Percentiles rank a stretch among this genome's conserved stretches.
These are phyloP conservation scores for Kwoniella mangroviensis DNA, from an alignment of 768 basidiomycete genomes.

Conservation along the genomic window DNA sequence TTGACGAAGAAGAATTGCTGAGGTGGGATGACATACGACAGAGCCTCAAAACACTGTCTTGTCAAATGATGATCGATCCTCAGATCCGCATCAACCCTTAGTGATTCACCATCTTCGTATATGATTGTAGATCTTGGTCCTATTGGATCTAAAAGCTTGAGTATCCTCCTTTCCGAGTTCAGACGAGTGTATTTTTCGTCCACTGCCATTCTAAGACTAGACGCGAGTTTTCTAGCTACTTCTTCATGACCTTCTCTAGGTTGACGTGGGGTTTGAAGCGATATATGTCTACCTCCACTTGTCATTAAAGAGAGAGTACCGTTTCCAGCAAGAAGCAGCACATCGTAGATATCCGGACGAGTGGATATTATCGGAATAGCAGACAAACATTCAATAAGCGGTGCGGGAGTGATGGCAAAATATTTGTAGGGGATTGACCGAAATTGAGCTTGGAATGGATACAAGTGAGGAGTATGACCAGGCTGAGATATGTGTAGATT, in stretches of 20 bases:
- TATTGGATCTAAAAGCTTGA: conserved; percentile 62
- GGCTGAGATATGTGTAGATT: conserved; percentile 39
- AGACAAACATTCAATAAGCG: conserved; percentile 61
- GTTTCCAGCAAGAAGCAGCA: conserved; percentile 69
- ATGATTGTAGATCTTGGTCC: conserved; percentile 64
- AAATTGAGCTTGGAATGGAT: conserved; percentile 33
- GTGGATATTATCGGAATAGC: conserved; percentile 68
- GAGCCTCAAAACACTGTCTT: conserved; percentile 65
- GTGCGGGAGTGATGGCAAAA: conserved; percentile 45
- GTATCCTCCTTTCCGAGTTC: conserved; percentile 50
- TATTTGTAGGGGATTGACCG: conserved; percentile 3
- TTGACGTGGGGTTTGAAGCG: conserved; percentile 22
- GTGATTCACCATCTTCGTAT: conserved; percentile 63
- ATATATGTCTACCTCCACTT: conserved; percentile 64
- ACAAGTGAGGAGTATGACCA: conserved; percentile 20
- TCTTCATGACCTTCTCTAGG: conserved; percentile 28
- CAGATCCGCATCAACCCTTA: conserved; percentile 65
- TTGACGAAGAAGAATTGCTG: conserved; percentile 68
- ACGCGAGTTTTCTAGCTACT: conserved; percentile 33
- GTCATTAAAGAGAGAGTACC: conserved; percentile 67
- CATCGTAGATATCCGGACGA: conserved; percentile 69
- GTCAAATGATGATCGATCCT: conserved; percentile 66
- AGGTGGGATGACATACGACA: conserved; percentile 68
- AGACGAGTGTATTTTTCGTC: conserved; percentile 8
- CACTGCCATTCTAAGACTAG: conserved; percentile 36